A percentile compares a stretch with the other conserved stretches of the same genome.
phyloP scores from a whole-genome alignment of 306 rosid genomes.

The Datisca glomerata region DNA sequence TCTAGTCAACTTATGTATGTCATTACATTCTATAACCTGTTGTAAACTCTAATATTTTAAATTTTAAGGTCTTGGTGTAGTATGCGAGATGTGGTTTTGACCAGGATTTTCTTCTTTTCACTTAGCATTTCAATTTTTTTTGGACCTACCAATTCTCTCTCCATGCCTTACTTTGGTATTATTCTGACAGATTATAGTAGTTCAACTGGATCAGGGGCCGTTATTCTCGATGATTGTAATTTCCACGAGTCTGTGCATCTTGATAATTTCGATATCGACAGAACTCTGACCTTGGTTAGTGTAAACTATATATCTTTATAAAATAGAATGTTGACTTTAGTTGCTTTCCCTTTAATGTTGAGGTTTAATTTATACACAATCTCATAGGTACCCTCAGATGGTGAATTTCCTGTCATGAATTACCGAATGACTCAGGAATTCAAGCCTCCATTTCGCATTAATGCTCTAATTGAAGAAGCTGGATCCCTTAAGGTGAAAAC shows the following conservation, averaged over 20 bases:
- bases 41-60: too few relatives aligned
- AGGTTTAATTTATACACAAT: slow-evolving; percentile 9
- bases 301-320: not conserved
- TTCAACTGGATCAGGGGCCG: slow-evolving; percentile 51
- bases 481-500: slow-evolving; percentile 58
- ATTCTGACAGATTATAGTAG: slow-evolving; percentile 61
- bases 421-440: slow-evolving; percentile 84
- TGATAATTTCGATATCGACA: slow-evolving; percentile 62
- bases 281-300: slow-evolving; percentile 77
- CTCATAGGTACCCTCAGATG: slow-evolving; percentile 76
- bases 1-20: too few relatives aligned
- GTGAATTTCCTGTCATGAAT: slow-evolving; percentile 95
- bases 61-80: too few relatives aligned
- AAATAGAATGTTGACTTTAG: not conserved
- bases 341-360: slow-evolving; percentile 2
- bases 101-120: too few relatives aligned
- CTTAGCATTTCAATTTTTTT: too few relatives aligned
- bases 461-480: slow-evolving; percentile 75
- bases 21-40: too few relatives aligned
- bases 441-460: slow-evolving; percentile 80
- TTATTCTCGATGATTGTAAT: slow-evolving; percentile 84
- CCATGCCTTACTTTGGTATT: too few relatives aligned
- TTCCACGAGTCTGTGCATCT: slow-evolving; percentile 95
- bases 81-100: too few relatives aligned
- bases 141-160: too few relatives aligned